Evolutionary conservation across 495 filamentous ascomycete genomes (phyloP).

Genomic region (Xeromyces bisporus): DNA sequence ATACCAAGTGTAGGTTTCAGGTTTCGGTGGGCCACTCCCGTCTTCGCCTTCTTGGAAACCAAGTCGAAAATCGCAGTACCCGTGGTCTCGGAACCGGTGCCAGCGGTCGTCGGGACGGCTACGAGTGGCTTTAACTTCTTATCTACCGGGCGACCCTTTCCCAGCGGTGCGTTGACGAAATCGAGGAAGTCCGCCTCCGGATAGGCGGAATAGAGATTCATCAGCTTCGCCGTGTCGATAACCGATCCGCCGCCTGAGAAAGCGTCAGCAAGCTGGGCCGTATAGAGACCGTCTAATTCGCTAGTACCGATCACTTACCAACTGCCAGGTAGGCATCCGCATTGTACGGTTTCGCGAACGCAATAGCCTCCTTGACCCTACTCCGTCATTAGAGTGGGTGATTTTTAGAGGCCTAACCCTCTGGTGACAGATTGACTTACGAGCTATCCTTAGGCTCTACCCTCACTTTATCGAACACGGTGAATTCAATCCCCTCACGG

Average conservation of each 20-base stretch:
- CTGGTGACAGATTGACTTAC: constrained; percentile 26
- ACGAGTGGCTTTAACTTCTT: constrained; percentile 68
- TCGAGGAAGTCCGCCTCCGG: constrained; percentile 85
- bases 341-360: constrained; percentile 55
- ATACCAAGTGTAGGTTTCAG: constrained; percentile 93
- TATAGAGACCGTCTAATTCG: too few species aligned
- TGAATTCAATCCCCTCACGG: constrained; percentile 59
- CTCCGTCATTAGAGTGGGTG: constrained; percentile 1
- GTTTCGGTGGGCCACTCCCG: constrained; percentile 84
- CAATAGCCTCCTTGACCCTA: constrained; percentile 76
- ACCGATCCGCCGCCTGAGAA: constrained; percentile 48
- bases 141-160: constrained; percentile 69
- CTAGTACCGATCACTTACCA: constrained; percentile 45
- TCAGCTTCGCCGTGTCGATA: constrained; percentile 95
- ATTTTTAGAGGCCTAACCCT: not conserved
- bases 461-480: constrained; percentile 58
- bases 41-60: constrained; percentile 74
- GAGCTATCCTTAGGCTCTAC: constrained; percentile 90
- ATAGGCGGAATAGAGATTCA: constrained; percentile 87
- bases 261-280: too few species aligned
- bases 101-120: constrained; percentile 88
- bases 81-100: constrained; percentile 89
- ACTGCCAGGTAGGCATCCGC: constrained; percentile 88
- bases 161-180: constrained; percentile 92
- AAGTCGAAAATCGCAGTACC: constrained; percentile 97